Base-by-base conservation (phyloP, 1,284 basidiomycete genomes). In the Fomitopsis betulina region DNA sequence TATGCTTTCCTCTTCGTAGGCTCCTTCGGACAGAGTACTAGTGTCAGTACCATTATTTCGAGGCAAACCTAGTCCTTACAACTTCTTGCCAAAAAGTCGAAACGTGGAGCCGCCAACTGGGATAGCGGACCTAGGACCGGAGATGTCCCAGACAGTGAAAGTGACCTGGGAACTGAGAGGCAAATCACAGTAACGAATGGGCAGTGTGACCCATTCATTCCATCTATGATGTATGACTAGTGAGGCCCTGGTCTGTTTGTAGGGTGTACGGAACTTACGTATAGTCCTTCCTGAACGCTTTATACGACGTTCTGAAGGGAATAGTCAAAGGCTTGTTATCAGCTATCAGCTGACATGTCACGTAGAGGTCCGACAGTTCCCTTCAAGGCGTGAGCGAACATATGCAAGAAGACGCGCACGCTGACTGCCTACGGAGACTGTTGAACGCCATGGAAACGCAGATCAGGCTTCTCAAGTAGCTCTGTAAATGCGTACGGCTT, bases 101-200 rank as follows among this genome's bases (percentile, higher is more conserved):
- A 98, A 90, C 0, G 94, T 96, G 1, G 93, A 88, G 0, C 96
- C 96, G 33, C 96, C 96, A 0, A 98, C 86, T 8, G 93, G 88
- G 19, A 82, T 78, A 1, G 91, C 85, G 54, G 80, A 79, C 25
- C 88, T 80, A 43, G 93, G 86, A 0, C 91, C 89, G 40, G 86
- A 88, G 56, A 96, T 93, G 69, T 98, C 95, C 88, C 94, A 97
- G 21, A 98, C 87, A 1, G 96, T 98, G 68, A 98, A 93, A 0
- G 91, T 89, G 56, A 99, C 81, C 66, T 97, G 95, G 0, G 95
- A 87, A 66, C 79, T 89, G 33, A 94, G 76, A 0, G 95, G 94
- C 5, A 99, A 79, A 66, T 97, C 94, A 55, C 93, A 91, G 62
- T 97, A 96, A 43, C 87, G 87, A 67, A 96, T 91, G 0, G 96